phyloP scores from a whole-genome alignment of 2,329 filamentous ascomycete genomes.

The Moelleriella libera region DNA sequence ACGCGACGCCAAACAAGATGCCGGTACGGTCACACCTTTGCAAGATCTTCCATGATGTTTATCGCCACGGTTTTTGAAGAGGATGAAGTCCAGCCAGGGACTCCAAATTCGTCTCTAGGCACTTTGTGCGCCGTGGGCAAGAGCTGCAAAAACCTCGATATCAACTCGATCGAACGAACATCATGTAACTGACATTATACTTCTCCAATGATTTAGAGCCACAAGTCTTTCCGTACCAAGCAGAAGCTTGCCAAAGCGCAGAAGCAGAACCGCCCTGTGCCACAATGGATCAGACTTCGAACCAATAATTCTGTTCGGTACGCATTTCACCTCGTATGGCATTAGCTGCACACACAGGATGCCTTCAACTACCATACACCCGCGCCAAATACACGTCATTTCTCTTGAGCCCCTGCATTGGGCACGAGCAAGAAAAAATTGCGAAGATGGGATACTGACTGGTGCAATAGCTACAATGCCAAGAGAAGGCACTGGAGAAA shows the following conservation, averaged over 20 bases:
- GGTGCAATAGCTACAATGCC: slow-evolving; percentile 77
- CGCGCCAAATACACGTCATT: too few species aligned
- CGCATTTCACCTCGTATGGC: slow-evolving; percentile 20
- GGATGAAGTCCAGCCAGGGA: too few species aligned
- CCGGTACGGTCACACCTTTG: slow-evolving; percentile 19
- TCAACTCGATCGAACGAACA: background rate
- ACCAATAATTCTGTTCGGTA: slow-evolving; percentile 99
- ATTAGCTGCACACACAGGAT: background rate
- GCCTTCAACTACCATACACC: too few species aligned
- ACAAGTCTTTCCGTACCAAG: slow-evolving; percentile 99
- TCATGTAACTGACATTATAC: slow-evolving; percentile 1
- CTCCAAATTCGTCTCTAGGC: too few species aligned
- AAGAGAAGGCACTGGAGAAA: slow-evolving; percentile 99
- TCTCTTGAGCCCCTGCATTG: too few species aligned
- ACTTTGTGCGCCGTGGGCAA: background rate
- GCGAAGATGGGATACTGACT: too few species aligned
- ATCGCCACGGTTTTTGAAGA: too few species aligned
- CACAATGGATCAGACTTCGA: slow-evolving; percentile 98
- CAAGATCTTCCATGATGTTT: background rate
- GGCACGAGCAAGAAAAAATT: too few species aligned
- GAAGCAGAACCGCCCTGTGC: slow-evolving; percentile 99
- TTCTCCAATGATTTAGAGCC: slow-evolving; percentile 47
- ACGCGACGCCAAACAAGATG: slow-evolving; percentile 25
- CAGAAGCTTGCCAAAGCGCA: slow-evolving; percentile 99
- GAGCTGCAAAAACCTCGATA: background rate